Evolutionary conservation across 2,329 filamentous ascomycete species (phyloP).

Genomic region (Fusarium chuoi): DNA sequence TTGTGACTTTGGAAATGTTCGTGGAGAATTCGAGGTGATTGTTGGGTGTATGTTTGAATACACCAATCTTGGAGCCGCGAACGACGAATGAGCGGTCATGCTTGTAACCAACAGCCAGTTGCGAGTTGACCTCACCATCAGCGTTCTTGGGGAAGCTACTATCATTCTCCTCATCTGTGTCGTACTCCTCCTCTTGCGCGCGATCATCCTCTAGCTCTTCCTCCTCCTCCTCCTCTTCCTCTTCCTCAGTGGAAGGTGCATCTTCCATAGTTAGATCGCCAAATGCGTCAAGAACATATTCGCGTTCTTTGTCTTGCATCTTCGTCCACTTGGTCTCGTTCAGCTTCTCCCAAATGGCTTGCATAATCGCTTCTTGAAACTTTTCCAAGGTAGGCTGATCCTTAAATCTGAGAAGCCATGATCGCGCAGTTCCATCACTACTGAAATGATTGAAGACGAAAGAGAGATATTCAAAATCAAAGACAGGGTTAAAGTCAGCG

Average conservation of each 20-base stretch:
- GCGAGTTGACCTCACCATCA: constrained; percentile 86
- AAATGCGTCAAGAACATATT: constrained; percentile 96
- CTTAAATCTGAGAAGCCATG: constrained; percentile 93
- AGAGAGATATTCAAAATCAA: constrained; percentile 98
- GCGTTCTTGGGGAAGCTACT: constrained; percentile 77
- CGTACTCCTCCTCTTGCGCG: constrained; percentile 75
- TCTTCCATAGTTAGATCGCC: constrained; percentile 95
- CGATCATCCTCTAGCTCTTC: constrained; percentile 70
- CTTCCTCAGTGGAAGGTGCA: constrained; percentile 56
- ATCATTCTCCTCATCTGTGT: constrained; percentile 78
- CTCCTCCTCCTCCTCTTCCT: constrained; percentile 63
- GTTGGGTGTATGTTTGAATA: constrained; percentile 95
- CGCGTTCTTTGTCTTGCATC: constrained; percentile 88
- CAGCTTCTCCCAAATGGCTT: constrained; percentile 94
- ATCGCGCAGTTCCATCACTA: constrained; percentile 88
- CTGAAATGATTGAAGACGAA: constrained; percentile 99
- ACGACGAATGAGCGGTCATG: constrained; percentile 97
- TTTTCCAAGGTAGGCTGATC: constrained; percentile 82
- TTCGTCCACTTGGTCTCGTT: constrained; percentile 96
- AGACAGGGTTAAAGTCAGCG: constrained; percentile 95
- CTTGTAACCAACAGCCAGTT: constrained; percentile 95
- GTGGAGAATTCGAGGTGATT: constrained; percentile 96
- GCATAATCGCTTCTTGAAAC: constrained; percentile 95
- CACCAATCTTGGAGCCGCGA: constrained; percentile 95
- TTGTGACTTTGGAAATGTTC: constrained; percentile 95